Evolutionary conservation across 192 early-diverging fungal genomes (phyloP).

Genomic region (Dimargaris xerosporica): DNA sequence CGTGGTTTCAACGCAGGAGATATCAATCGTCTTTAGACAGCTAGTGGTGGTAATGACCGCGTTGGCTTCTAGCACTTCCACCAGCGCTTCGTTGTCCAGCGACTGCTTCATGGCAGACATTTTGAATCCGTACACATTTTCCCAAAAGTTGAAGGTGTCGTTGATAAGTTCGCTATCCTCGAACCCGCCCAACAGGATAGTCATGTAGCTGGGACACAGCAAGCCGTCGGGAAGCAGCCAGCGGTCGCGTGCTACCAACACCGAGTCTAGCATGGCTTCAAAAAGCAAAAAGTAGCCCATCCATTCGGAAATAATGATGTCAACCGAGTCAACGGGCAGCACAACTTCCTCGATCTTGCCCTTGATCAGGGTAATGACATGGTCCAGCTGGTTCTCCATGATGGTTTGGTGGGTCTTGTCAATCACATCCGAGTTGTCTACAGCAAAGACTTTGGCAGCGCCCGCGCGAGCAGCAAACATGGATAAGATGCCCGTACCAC

Average conservation of each 20-base stretch:
- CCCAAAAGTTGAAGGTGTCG: conserved; percentile 84
- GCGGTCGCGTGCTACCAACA: conserved; percentile 86
- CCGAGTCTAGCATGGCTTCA: conserved; percentile 99
- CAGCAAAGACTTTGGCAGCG: conserved; percentile 52
- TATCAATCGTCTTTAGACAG: conserved; percentile 55
- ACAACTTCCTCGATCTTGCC: conserved; percentile 96
- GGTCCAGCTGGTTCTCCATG: conserved; percentile 52
- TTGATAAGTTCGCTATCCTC: conserved; percentile 93
- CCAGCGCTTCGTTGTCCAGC: conserved; percentile 59
- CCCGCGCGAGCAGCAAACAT: conserved; percentile 86
- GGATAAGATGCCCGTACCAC: conserved; percentile 80
- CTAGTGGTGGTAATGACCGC: conserved; percentile 50
- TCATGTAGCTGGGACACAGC: conserved; percentile 77
- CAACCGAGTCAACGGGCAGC: conserved; percentile 87
- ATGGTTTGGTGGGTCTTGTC: conserved; percentile 63
- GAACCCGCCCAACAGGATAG: conserved; percentile 76
- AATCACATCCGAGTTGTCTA: conserved; percentile 79
- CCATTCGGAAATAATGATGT: conserved; percentile 99
- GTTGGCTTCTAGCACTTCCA: conserved; percentile 57
- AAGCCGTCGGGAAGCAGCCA: conserved; percentile 83
- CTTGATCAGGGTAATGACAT: conserved; percentile 58
- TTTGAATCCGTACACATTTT: conserved; percentile 88
- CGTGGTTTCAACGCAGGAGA: conserved; percentile 45
- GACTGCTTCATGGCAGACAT: conserved; percentile 73
- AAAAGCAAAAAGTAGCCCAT: conserved; percentile 99